phyloP scores from a whole-genome alignment of 208 protist species.

The Angomonas deanei region DNA sequence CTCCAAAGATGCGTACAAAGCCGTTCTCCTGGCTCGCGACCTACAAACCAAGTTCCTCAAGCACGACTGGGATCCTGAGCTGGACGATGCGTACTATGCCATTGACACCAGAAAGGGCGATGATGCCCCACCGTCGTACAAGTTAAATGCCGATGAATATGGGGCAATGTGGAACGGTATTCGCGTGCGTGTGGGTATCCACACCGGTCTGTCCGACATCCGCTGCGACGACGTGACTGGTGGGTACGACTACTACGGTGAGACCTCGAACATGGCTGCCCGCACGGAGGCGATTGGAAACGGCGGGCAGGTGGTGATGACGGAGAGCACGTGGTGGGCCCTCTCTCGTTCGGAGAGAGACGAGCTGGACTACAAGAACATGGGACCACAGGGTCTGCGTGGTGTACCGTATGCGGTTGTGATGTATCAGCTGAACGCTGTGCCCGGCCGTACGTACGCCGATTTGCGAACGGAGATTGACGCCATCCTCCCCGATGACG shows the following conservation, averaged over 20 bases:
- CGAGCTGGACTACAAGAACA: slow-evolving; percentile 7
- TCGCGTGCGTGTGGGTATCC: slow-evolving; percentile 51
- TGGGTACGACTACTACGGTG: slow-evolving; percentile 80
- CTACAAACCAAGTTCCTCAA: slow-evolving; percentile 48
- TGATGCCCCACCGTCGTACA: slow-evolving; percentile 19
- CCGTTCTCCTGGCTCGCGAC: slow-evolving; percentile 35
- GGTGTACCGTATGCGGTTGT: slow-evolving; percentile 49
- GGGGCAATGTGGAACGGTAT: slow-evolving; percentile 30
- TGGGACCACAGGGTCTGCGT: slow-evolving; percentile 44
- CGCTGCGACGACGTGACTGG: slow-evolving; percentile 46
- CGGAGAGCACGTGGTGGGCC: slow-evolving; percentile 31
- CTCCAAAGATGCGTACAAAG: slow-evolving; percentile 34
- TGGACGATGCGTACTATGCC: slow-evolving; percentile 42
- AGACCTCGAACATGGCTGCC: slow-evolving; percentile 76
- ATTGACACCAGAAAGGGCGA: slow-evolving; percentile 27
- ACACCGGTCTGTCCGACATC: slow-evolving; percentile 66
- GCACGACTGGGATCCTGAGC: slow-evolving; percentile 44
- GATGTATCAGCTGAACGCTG: slow-evolving; percentile 57
- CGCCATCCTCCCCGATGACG: slow-evolving; percentile 19
- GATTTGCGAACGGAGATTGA: slow-evolving; percentile 46
- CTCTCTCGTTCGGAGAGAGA: slow-evolving; percentile 26
- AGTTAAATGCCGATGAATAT: slow-evolving; percentile 29
- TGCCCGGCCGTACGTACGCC: slow-evolving; percentile 34
- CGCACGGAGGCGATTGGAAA: slow-evolving; percentile 65
- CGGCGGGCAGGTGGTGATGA: slow-evolving; percentile 70